Percentiles rank a stretch among this genome's conserved stretches.
Evolutionary conservation across 2,329 filamentous ascomycete species (phyloP).

Genomic region (Fusarium veterinarium): DNA sequence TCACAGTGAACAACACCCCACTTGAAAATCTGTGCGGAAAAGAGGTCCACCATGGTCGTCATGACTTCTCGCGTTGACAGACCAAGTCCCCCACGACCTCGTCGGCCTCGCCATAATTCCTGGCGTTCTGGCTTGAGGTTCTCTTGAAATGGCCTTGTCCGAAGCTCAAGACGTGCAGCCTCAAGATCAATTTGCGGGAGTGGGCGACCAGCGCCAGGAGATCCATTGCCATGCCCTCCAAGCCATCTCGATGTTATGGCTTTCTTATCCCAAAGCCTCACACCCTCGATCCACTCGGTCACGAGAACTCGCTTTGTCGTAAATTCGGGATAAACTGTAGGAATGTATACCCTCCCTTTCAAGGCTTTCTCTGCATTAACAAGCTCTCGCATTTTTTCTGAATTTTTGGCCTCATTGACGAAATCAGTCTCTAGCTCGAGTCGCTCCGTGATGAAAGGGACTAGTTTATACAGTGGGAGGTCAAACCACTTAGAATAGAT

Average conservation of each 20-base stretch:
- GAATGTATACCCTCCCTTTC: slow-evolving; percentile 86
- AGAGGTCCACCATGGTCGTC: slow-evolving; percentile 96
- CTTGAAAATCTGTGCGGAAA: slow-evolving; percentile 97
- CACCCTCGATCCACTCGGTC: slow-evolving; percentile 97
- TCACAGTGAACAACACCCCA: slow-evolving; percentile 97
- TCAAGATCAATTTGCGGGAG: slow-evolving; percentile 65
- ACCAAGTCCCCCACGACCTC: slow-evolving; percentile 83
- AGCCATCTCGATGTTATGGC: slow-evolving; percentile 81
- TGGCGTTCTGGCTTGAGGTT: slow-evolving; percentile 83
- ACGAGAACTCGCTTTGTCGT: slow-evolving; percentile 88
- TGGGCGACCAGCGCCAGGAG: slow-evolving; percentile 78
- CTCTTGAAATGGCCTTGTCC: slow-evolving; percentile 64
- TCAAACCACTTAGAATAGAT: slow-evolving; percentile 91
- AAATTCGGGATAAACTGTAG: slow-evolving; percentile 83
- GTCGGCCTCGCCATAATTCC: slow-evolving; percentile 76
- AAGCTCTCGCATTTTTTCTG: slow-evolving; percentile 82
- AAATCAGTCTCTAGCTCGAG: slow-evolving; percentile 95
- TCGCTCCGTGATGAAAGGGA: slow-evolving; percentile 94
- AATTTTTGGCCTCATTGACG: slow-evolving; percentile 88
- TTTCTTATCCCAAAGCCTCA: slow-evolving; percentile 91
- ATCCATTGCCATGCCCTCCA: slow-evolving; percentile 80
- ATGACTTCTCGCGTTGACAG: slow-evolving; percentile 87
- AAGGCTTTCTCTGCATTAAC: slow-evolving; percentile 81
- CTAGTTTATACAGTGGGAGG: slow-evolving; percentile 89
- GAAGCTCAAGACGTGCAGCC: slow-evolving; percentile 57